Conservation (phyloP, 306 rosid genomes). For the Prunus persica region DNA sequence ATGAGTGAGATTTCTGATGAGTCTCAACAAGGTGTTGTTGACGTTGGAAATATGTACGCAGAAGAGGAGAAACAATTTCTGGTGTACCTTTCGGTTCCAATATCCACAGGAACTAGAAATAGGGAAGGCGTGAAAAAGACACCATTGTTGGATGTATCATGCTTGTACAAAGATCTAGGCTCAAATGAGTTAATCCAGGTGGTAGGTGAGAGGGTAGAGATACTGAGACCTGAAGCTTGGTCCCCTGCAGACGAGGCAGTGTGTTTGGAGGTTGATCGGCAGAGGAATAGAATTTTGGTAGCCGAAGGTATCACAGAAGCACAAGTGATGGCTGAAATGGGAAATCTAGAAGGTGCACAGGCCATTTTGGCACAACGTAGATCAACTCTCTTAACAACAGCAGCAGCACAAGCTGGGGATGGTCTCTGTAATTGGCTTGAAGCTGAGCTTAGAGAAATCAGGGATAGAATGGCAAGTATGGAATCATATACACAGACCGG, state of each 20-base stretch:
- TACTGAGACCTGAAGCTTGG: constrained; percentile 6
- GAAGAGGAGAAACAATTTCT: constrained; percentile 32
- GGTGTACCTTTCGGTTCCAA: constrained; percentile 20
- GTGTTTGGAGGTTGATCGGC: constrained; percentile 11
- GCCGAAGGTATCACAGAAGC: constrained; percentile 10
- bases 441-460: constrained; percentile 17
- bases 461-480: constrained; percentile 4
- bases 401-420: constrained; percentile 17
- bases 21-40: constrained; percentile 8
- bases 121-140: neutral
- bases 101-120: neutral
- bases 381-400: neutral
- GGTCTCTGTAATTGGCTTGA: neutral
- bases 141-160: neutral
- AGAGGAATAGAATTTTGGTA: constrained; percentile 13
- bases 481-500: neutral
- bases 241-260: constrained; percentile 2
- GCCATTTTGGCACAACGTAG: constrained; percentile 8
- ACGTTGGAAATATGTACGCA: constrained; percentile 24
- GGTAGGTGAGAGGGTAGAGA: neutral
- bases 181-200: constrained; percentile 7
- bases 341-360: constrained; percentile 10
- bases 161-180: constrained; percentile 10
- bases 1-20: constrained; percentile 13
- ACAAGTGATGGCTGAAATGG: constrained; percentile 2